Conservation (phyloP, 352 stramenopile genomes). For the Globisporangium spiculum region DNA sequence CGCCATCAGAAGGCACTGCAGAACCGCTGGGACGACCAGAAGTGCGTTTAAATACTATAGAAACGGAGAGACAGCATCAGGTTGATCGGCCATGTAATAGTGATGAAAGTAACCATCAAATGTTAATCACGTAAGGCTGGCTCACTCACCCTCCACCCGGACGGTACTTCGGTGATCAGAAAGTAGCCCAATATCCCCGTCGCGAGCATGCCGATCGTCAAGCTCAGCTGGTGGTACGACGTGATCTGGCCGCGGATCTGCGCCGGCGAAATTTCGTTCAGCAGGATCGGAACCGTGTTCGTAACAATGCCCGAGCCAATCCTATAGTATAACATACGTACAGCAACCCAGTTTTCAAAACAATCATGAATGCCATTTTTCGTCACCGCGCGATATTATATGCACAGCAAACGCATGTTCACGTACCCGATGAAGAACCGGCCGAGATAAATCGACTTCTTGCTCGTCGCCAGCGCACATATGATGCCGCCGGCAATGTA, state of each 20-base stretch:
- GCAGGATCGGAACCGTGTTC: slow-evolving; percentile 79
- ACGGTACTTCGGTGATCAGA: slow-evolving; percentile 72
- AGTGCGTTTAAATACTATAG: slow-evolving; percentile 68
- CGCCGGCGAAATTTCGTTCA: slow-evolving; percentile 79
- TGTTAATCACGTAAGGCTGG: background rate
- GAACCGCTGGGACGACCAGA: slow-evolving; percentile 55
- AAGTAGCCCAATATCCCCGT: slow-evolving; percentile 75
- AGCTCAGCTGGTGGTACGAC: slow-evolving; percentile 82
- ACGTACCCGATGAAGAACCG: slow-evolving; percentile 52
- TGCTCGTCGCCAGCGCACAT: slow-evolving; percentile 59
- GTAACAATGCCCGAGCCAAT: slow-evolving; percentile 74
- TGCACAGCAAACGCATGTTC: background rate
- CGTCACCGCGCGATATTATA: background rate
- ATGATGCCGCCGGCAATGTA: slow-evolving; percentile 55
- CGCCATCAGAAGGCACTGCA: slow-evolving; percentile 53
- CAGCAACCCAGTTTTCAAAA: background rate
- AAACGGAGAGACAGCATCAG: background rate
- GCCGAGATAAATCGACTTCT: slow-evolving; percentile 56
- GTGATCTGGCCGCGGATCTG: slow-evolving; percentile 72
- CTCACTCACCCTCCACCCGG: slow-evolving; percentile 66
- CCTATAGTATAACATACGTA: slow-evolving; percentile 4
- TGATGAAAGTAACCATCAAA: background rate
- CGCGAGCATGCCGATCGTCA: slow-evolving; percentile 86
- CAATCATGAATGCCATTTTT: background rate
- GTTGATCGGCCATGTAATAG: background rate